These are phyloP conservation scores for Fomitopsis schrenkii DNA, from an alignment of 1,284 basidiomycete species.

Conservation along the genomic window DNA sequence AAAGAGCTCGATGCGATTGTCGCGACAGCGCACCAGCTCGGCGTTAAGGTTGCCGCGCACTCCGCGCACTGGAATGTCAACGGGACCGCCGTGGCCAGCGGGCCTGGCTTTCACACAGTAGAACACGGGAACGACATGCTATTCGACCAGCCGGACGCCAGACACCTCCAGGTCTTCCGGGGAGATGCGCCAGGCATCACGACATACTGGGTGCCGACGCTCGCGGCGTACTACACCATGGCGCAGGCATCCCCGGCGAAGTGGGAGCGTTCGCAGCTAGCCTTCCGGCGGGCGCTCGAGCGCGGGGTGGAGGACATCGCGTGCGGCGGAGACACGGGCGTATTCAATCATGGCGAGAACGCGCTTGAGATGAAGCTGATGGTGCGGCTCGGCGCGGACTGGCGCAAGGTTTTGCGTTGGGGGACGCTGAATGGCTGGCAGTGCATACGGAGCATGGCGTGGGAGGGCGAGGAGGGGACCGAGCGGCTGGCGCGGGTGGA, in stretches of 20 bases:
- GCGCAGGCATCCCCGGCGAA: conserved; percentile 15
- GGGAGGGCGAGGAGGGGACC: conserved; percentile 40
- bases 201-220: conserved; percentile 57
- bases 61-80: conserved; percentile 31
- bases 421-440: conserved; percentile 58
- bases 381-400: conserved; percentile 50
- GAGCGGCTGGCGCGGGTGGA: conserved; percentile 30
- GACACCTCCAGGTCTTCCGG: background rate
- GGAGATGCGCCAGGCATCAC: conserved; percentile 1
- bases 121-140: conserved; percentile 43
- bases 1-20: conserved; percentile 51
- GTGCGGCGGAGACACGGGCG: conserved; percentile 62
- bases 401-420: conserved; percentile 51
- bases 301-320: conserved; percentile 44
- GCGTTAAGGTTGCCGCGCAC: conserved; percentile 61
- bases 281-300: conserved; percentile 44
- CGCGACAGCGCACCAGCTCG: conserved; percentile 44
- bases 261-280: conserved; percentile 37
- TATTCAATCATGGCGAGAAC: conserved; percentile 60
- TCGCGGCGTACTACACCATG: conserved; percentile 44
- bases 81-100: background rate
- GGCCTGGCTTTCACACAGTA: conserved; percentile 38
- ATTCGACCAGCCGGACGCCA: conserved; percentile 22
- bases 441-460: conserved; percentile 46
- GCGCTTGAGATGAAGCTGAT: conserved; percentile 59